Evolutionary conservation across 352 stramenopile genomes (phyloP).

Genomic region (Pelagophyceae sp.): DNA sequence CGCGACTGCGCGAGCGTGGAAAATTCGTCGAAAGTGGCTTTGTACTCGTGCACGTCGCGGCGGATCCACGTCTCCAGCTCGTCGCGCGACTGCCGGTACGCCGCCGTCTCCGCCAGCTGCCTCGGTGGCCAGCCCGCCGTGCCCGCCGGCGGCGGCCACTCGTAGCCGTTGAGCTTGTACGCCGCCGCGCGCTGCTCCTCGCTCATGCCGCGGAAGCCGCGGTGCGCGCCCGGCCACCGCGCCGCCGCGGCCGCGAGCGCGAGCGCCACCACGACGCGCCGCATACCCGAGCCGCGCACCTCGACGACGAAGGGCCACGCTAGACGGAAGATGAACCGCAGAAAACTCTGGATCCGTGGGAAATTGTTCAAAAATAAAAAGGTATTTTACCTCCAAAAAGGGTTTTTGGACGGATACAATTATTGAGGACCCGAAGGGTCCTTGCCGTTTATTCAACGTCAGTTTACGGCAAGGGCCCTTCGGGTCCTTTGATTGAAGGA

Average conservation of each 20-base stretch:
- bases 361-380: too few relatives aligned
- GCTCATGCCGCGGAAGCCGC: conserved; percentile 2
- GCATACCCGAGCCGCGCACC: too few relatives aligned
- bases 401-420: too few relatives aligned
- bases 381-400: too few relatives aligned
- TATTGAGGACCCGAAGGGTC: too few relatives aligned
- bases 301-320: too few relatives aligned
- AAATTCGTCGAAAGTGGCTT: conserved; percentile 6
- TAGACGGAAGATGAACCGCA: too few relatives aligned
- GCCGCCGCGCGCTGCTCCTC: background rate
- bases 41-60: background rate
- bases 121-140: background rate
- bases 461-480: too few relatives aligned
- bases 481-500: too few relatives aligned
- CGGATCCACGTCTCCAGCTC: conserved; percentile 9
- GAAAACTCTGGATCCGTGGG: too few relatives aligned
- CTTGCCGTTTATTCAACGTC: too few relatives aligned
- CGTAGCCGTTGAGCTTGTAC: background rate
- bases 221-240: background rate
- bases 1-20: background rate
- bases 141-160: background rate
- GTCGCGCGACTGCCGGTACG: background rate
- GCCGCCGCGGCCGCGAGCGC: background rate
- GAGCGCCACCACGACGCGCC: background rate
- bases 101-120: background rate